Base-by-base conservation (phyloP, 306 rosid genomes). In the Clitoria ternatea region DNA sequence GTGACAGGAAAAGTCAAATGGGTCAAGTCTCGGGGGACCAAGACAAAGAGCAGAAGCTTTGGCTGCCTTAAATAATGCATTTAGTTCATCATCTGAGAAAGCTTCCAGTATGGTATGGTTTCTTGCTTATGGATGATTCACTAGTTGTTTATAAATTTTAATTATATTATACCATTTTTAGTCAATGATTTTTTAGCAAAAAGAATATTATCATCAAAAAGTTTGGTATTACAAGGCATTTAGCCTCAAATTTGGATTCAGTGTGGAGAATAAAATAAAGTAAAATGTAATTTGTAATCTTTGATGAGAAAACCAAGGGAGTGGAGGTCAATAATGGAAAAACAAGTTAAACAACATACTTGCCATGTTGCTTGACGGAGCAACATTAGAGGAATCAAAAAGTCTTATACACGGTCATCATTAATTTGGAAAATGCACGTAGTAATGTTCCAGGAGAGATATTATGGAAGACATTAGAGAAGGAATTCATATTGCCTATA, bases 11-110 rank as follows among this genome's bases (percentile, higher is more conserved):
- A 79, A 79, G 69, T 79, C 77, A 8, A 73, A 79, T 55, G 87
- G 82, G 39, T 54, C 81, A 66, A 73, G 69, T 71, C 66, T 29
- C 35, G 84, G 77, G 61, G 84, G 80, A 65, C 84, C 87, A 29
- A 75, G 87, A 67, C 87, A 83, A 75, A 83, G 84, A 22, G 81
- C 84, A 45, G 87, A 75, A 75, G 87, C 87, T 29, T 71, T 83
- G 72, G 87, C 87, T 36, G 84, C 87, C 48, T 72, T 83, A 39
- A 5, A 36, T 6, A 75, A 90, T 73, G 98, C 98, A 18, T 94
- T 94, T 79, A 80, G 77, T 74, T 85, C 97, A 19, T 76, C 96
- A 1, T 52, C 96, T 23, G 85, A 63, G 35, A 82, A 64, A 78
- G n/a, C 52, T 24, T 26, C 50, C 70, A 62, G 18, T 60, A 4